phyloP scores from a whole-genome alignment of 176 grass and related monocot species.

The Tillandsia fasciculata region DNA sequence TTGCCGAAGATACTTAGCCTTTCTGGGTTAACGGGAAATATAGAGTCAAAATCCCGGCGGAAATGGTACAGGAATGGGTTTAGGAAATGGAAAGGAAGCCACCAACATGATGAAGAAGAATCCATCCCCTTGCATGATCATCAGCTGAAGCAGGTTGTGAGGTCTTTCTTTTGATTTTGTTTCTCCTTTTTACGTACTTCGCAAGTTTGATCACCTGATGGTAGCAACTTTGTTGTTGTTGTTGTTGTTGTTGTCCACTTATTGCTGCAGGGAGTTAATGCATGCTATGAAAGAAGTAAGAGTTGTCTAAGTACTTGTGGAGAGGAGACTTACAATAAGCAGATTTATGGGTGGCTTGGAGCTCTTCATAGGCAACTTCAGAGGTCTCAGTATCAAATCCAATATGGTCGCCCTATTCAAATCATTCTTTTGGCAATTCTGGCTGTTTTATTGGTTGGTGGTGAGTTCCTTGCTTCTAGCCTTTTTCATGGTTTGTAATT shows the following conservation, averaged over 20 bases:
- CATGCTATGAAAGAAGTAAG: conserved; percentile 55
- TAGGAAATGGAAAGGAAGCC: conserved; percentile 42
- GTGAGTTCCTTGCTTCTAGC: conserved; percentile 32
- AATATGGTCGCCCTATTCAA: conserved; percentile 42
- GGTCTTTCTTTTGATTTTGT: conserved; percentile 11
- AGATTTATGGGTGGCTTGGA: conserved; percentile 67
- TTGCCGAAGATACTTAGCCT: conserved; percentile 51
- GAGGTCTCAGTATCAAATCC: conserved; percentile 72
- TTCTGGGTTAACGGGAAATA: conserved; percentile 32
- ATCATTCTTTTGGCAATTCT: conserved; percentile 22
- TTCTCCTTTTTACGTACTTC: background rate
- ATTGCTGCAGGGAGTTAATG: conserved; percentile 32
- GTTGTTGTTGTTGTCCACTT: background rate
- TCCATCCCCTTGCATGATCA: conserved; percentile 44
- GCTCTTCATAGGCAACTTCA: conserved; percentile 50
- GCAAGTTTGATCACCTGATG: conserved; percentile 10
- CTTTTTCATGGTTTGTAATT: conserved; percentile 3
- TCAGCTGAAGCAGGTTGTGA: conserved; percentile 43
- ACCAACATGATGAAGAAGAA: conserved; percentile 36
- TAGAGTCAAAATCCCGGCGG: conserved; percentile 50
- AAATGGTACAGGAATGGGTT: conserved; percentile 56
- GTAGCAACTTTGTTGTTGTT: conserved; percentile 9
- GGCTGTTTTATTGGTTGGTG: conserved; percentile 26
- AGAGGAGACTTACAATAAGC: conserved; percentile 47
- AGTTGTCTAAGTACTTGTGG: conserved; percentile 45